Percentiles rank a stretch among this genome's conserved stretches.
These are phyloP conservation scores for Ganoderma resinaceum DNA, from an alignment of 1,284 basidiomycete genomes.

Conservation along the genomic window DNA sequence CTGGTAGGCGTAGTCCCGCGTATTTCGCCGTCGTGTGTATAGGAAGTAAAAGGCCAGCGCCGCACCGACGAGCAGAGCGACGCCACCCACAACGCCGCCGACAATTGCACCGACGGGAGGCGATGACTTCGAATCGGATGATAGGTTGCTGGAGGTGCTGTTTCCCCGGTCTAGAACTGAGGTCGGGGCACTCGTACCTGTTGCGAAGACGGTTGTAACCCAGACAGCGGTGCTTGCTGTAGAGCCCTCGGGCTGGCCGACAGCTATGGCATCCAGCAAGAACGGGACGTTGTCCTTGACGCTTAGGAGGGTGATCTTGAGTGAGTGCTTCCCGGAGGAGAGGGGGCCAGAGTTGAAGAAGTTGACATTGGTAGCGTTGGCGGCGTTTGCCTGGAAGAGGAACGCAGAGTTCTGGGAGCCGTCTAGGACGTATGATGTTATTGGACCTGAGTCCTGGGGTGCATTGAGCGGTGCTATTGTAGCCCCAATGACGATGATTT, in stretches of 20 bases:
- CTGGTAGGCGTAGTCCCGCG: slow-evolving; percentile 18
- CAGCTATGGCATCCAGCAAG: slow-evolving; percentile 21
- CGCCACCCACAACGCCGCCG: slow-evolving; percentile 29
- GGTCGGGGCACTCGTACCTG: slow-evolving; percentile 19
- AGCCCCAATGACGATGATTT: slow-evolving; percentile 31
- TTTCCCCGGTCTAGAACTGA: neutral
- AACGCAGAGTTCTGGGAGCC: slow-evolving; percentile 26
- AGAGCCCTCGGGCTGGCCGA: slow-evolving; percentile 7
- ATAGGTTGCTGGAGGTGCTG: neutral
- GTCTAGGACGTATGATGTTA: slow-evolving; percentile 30
- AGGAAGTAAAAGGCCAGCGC: slow-evolving; percentile 29
- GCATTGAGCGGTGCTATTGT: slow-evolving; percentile 21
- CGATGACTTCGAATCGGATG: neutral
- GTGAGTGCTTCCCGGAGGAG: slow-evolving; percentile 24
- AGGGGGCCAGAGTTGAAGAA: slow-evolving; percentile 32
- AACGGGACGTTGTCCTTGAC: slow-evolving; percentile 17
- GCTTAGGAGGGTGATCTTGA: slow-evolving; percentile 28
- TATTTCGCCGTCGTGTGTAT: slow-evolving; percentile 19
- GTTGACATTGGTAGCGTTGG: slow-evolving; percentile 19
- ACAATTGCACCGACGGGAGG: slow-evolving; percentile 29
- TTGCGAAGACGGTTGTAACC: slow-evolving; percentile 30
- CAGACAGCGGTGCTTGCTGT: slow-evolving; percentile 16
- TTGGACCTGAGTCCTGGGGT: slow-evolving; percentile 16
- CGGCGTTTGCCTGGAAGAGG: slow-evolving; percentile 22
- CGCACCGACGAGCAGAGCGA: slow-evolving; percentile 26